phyloP scores from a whole-genome alignment of 371 early-diverging fungal genomes.

The Nematocida parisii region DNA sequence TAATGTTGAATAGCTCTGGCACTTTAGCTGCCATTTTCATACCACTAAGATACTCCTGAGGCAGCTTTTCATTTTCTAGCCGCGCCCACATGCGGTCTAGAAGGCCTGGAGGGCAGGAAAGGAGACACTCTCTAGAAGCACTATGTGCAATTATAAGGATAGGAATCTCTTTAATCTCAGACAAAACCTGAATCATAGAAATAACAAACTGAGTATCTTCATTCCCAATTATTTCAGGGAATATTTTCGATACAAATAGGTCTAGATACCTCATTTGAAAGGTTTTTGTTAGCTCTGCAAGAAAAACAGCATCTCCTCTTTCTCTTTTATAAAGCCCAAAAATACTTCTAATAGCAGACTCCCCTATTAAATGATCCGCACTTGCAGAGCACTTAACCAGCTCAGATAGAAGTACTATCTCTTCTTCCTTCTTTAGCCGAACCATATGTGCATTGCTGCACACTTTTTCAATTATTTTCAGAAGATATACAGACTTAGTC shows the following conservation, averaged over 20 bases:
- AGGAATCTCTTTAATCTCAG: slow-evolving; percentile 8
- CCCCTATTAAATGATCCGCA: background rate
- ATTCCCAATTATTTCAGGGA: background rate
- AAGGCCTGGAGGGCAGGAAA: background rate
- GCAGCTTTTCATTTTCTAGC: background rate
- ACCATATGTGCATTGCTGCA: background rate
- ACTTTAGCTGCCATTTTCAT: background rate
- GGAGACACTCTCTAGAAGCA: background rate
- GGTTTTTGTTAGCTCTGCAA: background rate
- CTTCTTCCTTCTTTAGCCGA: background rate
- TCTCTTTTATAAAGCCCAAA: slow-evolving; percentile 2
- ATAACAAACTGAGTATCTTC: background rate
- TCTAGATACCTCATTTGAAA: slow-evolving; percentile 21
- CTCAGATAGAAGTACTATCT: background rate
- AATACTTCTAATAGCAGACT: background rate
- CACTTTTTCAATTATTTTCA: background rate
- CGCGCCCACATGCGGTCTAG: background rate
- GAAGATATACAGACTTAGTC: background rate
- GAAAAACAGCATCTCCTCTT: background rate
- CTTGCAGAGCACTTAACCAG: background rate
- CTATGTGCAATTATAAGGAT: slow-evolving; percentile 3
- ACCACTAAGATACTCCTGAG: slow-evolving; percentile 10
- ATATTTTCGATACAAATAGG: slow-evolving; percentile 13
- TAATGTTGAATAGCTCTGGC: background rate
- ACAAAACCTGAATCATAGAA: slow-evolving; percentile 1